Percentiles rank a stretch among this genome's conserved stretches.
Conservation (phyloP, 306 rosid species). For the Crotalaria pallida region DNA sequence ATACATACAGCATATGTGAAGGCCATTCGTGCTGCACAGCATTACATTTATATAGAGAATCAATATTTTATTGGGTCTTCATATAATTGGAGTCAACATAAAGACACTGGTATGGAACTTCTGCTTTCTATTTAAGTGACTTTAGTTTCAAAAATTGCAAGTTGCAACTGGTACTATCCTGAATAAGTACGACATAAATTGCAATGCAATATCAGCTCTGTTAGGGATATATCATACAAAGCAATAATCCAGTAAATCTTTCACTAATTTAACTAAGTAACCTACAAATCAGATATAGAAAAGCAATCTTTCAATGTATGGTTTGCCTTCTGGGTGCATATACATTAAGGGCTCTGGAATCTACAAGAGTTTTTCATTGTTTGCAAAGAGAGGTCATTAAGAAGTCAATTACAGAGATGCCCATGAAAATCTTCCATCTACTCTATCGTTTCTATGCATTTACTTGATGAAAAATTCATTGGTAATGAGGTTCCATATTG, state of each 20-base stretch:
- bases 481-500: neutral
- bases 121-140: neutral
- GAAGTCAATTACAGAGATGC: neutral
- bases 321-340: neutral
- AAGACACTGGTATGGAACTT: constrained; percentile 61
- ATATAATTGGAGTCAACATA: constrained; percentile 75
- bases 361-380: neutral
- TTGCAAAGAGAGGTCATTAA: neutral
- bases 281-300: neutral
- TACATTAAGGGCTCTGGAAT: neutral
- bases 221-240: neutral
- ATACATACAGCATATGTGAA: constrained; percentile 85
- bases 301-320: neutral
- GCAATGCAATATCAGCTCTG: neutral
- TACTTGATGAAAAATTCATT: neutral
- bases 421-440: neutral
- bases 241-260: neutral
- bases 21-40: constrained; percentile 82
- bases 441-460: neutral
- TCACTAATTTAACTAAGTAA: neutral
- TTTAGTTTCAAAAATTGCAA: neutral
- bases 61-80: constrained; percentile 94
- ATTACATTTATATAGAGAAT: constrained; percentile 81
- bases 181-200: neutral
- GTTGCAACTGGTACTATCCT: neutral